Evolutionary conservation across 2,329 filamentous ascomycete species (phyloP).

Genomic region (Aspergillus novofumigatus): DNA sequence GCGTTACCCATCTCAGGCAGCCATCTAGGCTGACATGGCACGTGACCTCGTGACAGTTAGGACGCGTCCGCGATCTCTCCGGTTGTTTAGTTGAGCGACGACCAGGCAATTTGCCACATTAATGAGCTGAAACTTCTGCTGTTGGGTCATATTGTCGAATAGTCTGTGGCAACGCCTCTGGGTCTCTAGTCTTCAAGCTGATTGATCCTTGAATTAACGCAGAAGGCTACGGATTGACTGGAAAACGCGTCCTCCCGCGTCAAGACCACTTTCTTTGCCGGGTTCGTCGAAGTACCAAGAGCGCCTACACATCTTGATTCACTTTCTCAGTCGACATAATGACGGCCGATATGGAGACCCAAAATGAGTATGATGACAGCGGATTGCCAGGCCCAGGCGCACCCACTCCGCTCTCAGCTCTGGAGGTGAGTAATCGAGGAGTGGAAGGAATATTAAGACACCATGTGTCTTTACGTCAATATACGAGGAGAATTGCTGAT

Average conservation of each 20-base stretch:
- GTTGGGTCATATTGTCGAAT: neutral
- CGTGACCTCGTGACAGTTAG: constrained; percentile 35
- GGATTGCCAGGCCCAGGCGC: constrained; percentile 78
- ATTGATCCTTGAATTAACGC: neutral
- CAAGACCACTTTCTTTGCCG: neutral
- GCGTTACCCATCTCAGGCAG: constrained; percentile 4
- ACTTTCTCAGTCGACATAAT: constrained; percentile 12
- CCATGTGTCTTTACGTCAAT: neutral
- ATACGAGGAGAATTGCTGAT: constrained; percentile 4
- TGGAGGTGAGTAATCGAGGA: constrained; percentile 64
- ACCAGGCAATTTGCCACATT: constrained; percentile 20
- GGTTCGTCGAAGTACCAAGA: neutral
- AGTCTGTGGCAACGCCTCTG: neutral
- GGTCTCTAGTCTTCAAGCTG: neutral
- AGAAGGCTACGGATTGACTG: constrained; percentile 7
- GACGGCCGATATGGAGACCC: constrained; percentile 58
- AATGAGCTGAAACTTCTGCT: constrained; percentile 1
- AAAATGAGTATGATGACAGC: constrained; percentile 70
- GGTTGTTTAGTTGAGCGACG: constrained; percentile 9
- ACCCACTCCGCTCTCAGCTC: constrained; percentile 78
- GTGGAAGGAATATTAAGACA: neutral
- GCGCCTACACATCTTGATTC: neutral
- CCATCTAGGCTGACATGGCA: constrained; percentile 15
- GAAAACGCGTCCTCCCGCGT: constrained; percentile 13
- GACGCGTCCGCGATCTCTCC: constrained; percentile 27